Conservation (phyloP, 345 rosid species). For the Mangifera indica region DNA sequence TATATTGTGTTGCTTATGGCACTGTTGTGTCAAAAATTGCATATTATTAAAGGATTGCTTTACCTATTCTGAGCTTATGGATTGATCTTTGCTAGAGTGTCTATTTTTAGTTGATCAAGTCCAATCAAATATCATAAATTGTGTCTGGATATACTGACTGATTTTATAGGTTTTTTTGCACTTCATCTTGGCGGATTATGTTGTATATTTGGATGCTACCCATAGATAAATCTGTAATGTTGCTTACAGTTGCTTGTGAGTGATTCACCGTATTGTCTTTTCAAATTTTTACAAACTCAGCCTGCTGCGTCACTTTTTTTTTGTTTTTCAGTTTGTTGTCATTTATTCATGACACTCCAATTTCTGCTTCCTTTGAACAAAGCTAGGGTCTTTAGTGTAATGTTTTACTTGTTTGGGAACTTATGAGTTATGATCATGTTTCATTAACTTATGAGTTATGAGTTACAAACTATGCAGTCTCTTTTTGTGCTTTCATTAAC, state of each 20-base stretch:
- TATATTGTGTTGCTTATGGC: conserved; percentile 2
- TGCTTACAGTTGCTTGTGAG: background rate
- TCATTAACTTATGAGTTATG: too few species aligned
- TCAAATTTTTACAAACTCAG: background rate
- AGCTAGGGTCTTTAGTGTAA: background rate
- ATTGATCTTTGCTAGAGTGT: background rate
- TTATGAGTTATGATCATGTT: too few species aligned
- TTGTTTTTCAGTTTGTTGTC: background rate
- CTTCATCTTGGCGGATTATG: background rate
- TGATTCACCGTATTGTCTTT: background rate
- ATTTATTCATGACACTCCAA: background rate
- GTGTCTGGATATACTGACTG: background rate
- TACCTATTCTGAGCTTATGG: background rate
- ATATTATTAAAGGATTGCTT: background rate
- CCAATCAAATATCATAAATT: background rate
- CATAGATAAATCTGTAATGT: background rate
- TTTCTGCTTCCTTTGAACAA: background rate
- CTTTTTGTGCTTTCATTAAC: background rate
- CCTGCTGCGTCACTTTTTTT: background rate
- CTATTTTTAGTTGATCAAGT: background rate
- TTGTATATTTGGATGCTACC: background rate
- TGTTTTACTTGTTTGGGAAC: too few species aligned
- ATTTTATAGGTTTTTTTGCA: background rate
- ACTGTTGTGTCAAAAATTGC: background rate
- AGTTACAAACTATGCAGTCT: background rate